Percentiles rank a stretch among this genome's conserved stretches.
Evolutionary conservation across 208 protist species (phyloP).

Genomic region (Tritrichomonas foetus): DNA sequence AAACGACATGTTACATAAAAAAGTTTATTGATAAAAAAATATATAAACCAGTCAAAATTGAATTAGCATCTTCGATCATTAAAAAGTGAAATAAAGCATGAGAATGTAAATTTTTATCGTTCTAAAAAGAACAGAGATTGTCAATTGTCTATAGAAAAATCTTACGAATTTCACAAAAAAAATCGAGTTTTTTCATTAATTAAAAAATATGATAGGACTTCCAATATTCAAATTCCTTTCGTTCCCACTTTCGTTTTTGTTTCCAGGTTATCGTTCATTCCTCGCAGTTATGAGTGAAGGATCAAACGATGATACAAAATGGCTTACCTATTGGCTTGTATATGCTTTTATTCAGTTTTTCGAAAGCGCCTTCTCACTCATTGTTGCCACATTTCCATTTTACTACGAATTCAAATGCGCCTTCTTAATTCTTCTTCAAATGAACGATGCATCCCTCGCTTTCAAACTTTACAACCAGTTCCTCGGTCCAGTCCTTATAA

Average conservation of each 20-base stretch:
- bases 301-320: neutral
- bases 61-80: no score
- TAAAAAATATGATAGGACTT: neutral
- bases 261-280: constrained; percentile 33
- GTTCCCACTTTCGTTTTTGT: neutral
- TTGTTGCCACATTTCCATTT: neutral
- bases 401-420: constrained; percentile 19
- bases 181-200: neutral
- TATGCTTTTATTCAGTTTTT: neutral
- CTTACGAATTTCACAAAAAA: no score
- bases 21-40: no score
- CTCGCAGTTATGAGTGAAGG: neutral
- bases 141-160: no score
- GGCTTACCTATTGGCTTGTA: neutral
- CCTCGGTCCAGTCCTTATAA: neutral
- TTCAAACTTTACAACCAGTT: neutral
- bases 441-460: neutral
- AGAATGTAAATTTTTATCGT: no score
- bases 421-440: neutral
- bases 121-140: no score
- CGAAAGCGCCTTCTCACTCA: neutral
- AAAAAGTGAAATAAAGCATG: no score
- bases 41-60: no score
- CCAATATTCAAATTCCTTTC: constrained; percentile 11
- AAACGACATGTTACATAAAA: no score